Evolutionary conservation across 169 alveolate species (phyloP), one percentile per base, ranked within the genome.

Genomic region (Ichthyophthirius multifiliis): DNA sequence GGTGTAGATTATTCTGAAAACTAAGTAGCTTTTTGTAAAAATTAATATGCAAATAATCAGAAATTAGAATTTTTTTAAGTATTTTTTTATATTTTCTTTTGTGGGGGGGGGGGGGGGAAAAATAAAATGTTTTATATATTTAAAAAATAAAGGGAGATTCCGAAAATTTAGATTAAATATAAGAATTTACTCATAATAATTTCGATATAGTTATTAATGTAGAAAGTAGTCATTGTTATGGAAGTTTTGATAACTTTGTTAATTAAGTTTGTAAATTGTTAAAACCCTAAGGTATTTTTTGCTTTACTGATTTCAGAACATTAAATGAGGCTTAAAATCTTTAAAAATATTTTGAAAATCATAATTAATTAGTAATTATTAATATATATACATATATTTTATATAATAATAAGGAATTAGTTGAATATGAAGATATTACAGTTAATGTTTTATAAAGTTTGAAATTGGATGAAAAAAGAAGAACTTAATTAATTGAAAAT

Each of bases 211-310:
- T 85, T 12, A 23, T 89, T 1, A 79, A 84, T 73, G 87, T 92
- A 18, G 96, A 92, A 76, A 87, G 91, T 37, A 74, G 87, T 23
- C 94, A 89, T 55, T 92, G 96, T 82, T 87, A 80, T 74, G 91
- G 94, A 41, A 89, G 84, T 62, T 71, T 80, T 10, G 73, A 65
- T 4, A 63, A 35, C 4, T 85, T 89, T 79, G 45, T 89, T n/a
- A 43, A 78, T 1, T 80, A 87, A 62, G 89, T 85, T 20, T 44
- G 43, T 6, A 55, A 76, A 23, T 55, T 74, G 4, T 43, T 92
- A 20, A 76, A 67, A 16, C n/a, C 74, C 7, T 86, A 78, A 41
- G 96, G 96, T 32, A n/a, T 32, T 34, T 87, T 92, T 47, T 65
- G 81, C 20, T 43, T 86, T 65, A 83, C 94, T 20, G 96, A 92